These are phyloP conservation scores for Diaporthe australafricana DNA, from an alignment of 2,329 filamentous ascomycete species.

Conservation along the genomic window DNA sequence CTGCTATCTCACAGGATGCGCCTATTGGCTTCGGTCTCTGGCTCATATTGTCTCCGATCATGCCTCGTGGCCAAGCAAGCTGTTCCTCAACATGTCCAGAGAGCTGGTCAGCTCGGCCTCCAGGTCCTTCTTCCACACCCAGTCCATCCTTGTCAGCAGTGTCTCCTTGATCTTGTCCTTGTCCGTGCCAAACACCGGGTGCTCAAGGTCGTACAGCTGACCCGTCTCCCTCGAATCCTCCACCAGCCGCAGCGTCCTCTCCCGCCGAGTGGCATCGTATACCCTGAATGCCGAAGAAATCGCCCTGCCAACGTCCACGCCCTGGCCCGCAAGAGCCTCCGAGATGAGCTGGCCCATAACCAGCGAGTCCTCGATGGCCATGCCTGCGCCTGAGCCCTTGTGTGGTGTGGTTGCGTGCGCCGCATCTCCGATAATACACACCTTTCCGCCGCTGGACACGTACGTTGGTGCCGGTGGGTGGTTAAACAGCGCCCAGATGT, in stretches of 20 bases:
- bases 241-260: conserved; percentile 61
- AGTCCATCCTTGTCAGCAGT: conserved; percentile 35
- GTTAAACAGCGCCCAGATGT: conserved; percentile 59
- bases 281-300: conserved; percentile 59
- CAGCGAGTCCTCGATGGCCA: conserved; percentile 41
- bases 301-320: conserved; percentile 45
- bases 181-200: conserved; percentile 30
- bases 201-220: conserved; percentile 53
- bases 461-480: conserved; percentile 56
- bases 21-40: too few relatives aligned
- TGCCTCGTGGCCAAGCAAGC: conserved; percentile 12
- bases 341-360: conserved; percentile 39
- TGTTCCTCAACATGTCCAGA: conserved; percentile 27
- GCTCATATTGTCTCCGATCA: background rate
- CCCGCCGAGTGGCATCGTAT: conserved; percentile 57
- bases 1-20: background rate
- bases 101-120: conserved; percentile 24
- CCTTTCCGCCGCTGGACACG: conserved; percentile 40
- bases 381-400: conserved; percentile 41
- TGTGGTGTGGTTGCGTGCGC: conserved; percentile 42
- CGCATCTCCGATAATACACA: conserved; percentile 38
- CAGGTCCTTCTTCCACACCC: conserved; percentile 36
- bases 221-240: conserved; percentile 59
- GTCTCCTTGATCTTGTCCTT: conserved; percentile 35
- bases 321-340: conserved; percentile 24